Evolutionary conservation across 2,329 filamentous ascomycete species (phyloP).

Genomic region (Cladosporium sp.): DNA sequence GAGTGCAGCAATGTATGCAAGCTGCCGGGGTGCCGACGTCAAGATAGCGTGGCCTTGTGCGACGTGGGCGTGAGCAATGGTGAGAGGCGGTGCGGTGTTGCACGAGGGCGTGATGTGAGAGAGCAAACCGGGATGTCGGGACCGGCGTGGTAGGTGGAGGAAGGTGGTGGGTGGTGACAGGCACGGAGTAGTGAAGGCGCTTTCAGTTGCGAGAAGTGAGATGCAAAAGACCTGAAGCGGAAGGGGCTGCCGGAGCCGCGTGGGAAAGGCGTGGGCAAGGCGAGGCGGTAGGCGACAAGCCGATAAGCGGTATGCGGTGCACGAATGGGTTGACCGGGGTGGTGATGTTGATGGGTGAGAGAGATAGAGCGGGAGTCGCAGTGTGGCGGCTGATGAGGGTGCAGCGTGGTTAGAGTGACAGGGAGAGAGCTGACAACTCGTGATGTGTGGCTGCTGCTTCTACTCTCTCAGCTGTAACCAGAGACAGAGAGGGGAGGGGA

Average conservation of each 20-base stretch:
- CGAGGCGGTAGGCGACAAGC: not conserved
- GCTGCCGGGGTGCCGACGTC: constrained; percentile 7
- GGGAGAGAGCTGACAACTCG: not conserved
- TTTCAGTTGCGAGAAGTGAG: constrained; percentile 3
- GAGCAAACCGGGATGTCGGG: constrained; percentile 5
- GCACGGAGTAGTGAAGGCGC: constrained; percentile 1
- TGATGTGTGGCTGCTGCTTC: not conserved
- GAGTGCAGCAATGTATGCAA: constrained; percentile 6
- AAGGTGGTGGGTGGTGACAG: constrained; percentile 2
- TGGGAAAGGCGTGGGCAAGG: not conserved
- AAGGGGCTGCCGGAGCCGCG: constrained; percentile 9
- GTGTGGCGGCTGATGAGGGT: not conserved
- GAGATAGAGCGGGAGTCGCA: not conserved
- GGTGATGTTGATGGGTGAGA: not conserved
- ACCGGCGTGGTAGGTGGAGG: too few relatives aligned
- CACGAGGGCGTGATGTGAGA: not conserved
- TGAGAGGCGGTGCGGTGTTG: not conserved
- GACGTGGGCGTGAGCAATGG: not conserved
- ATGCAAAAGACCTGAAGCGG: constrained; percentile 11
- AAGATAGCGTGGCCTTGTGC: constrained; percentile 9
- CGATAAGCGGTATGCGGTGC: not conserved
- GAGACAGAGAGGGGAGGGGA: not conserved
- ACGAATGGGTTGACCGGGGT: not conserved
- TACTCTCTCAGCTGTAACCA: too few relatives aligned
- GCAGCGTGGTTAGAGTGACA: not conserved